Evolutionary conservation across 139 green algal genomes (phyloP).

Genomic region (Microglena sp.): DNA sequence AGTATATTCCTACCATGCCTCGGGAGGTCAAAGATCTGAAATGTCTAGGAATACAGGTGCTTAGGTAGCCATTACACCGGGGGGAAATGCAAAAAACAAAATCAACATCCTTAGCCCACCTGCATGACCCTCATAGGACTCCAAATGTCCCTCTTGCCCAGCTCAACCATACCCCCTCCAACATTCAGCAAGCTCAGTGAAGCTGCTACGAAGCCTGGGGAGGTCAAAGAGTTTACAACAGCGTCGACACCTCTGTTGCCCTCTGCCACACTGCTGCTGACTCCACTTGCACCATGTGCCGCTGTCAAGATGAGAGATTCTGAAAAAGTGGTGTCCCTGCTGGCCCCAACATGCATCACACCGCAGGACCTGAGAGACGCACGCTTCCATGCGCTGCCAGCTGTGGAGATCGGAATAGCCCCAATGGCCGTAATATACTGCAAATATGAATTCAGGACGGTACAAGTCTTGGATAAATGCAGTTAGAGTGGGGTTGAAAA

Average conservation of each 20-base stretch:
- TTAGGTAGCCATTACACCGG: no score
- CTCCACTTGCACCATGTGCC: slow-evolving; percentile 1
- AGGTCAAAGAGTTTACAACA: slow-evolving; percentile 83
- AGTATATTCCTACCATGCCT: slow-evolving; percentile 76
- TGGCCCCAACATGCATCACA: slow-evolving; percentile 14
- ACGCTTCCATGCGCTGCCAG: slow-evolving; percentile 42
- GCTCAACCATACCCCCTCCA: slow-evolving; percentile 66
- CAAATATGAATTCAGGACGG: no score
- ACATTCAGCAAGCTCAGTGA: slow-evolving; percentile 43
- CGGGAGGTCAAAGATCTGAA: no score
- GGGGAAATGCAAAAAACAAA: no score
- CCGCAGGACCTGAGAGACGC: slow-evolving; percentile 39
- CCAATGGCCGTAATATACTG: neutral
- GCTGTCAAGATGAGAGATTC: slow-evolving; percentile 10
- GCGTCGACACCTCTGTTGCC: slow-evolving; percentile 28
- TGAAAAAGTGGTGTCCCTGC: slow-evolving; percentile 18
- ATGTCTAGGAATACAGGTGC: no score
- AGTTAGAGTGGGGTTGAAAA: no score
- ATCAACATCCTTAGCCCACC: no score
- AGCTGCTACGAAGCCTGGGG: slow-evolving; percentile 73
- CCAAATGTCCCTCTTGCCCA: slow-evolving; percentile 88
- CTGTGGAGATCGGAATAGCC: neutral
- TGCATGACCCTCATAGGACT: no score
- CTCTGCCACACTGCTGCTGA: neutral
- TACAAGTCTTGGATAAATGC: no score